Evolutionary conservation across 768 basidiomycete species (phyloP).

Genomic region (Termitomyces bulborhizus): DNA sequence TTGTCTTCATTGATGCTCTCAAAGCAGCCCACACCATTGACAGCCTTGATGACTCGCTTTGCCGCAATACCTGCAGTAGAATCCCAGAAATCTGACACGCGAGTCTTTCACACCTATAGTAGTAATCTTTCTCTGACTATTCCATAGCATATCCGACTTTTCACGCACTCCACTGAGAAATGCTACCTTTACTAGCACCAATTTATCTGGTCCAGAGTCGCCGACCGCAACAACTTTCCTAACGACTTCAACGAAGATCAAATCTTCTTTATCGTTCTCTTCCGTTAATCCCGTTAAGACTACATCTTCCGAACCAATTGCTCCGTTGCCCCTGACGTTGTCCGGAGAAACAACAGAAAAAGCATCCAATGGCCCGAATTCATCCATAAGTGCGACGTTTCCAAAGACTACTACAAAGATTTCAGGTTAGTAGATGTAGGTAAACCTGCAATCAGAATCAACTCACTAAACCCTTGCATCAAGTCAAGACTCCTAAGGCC

Average conservation of each 20-base stretch:
- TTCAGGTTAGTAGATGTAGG: slow-evolving; percentile 1
- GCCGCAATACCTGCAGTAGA: neutral
- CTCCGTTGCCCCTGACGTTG: neutral
- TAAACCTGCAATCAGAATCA: neutral
- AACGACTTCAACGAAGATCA: neutral
- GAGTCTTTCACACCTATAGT: neutral
- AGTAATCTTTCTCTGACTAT: neutral
- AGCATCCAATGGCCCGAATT: neutral
- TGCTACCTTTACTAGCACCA: neutral
- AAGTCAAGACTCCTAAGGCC: slow-evolving; percentile 4
- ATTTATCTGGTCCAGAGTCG: neutral
- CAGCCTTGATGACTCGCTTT: neutral
- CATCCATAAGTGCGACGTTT: neutral
- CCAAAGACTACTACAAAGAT: slow-evolving; percentile 4
- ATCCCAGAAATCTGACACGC: neutral
- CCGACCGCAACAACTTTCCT: neutral
- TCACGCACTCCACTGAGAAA: neutral
- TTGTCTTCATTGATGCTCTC: neutral
- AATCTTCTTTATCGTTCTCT: neutral
- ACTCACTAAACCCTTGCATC: neutral
- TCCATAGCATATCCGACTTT: neutral
- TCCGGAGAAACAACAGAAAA: neutral
- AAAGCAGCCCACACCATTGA: neutral
- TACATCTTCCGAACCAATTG: neutral
- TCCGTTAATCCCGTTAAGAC: neutral